Evolutionary conservation across 2,329 filamentous ascomycete genomes (phyloP).

Genomic region (Exophiala bonariae): DNA sequence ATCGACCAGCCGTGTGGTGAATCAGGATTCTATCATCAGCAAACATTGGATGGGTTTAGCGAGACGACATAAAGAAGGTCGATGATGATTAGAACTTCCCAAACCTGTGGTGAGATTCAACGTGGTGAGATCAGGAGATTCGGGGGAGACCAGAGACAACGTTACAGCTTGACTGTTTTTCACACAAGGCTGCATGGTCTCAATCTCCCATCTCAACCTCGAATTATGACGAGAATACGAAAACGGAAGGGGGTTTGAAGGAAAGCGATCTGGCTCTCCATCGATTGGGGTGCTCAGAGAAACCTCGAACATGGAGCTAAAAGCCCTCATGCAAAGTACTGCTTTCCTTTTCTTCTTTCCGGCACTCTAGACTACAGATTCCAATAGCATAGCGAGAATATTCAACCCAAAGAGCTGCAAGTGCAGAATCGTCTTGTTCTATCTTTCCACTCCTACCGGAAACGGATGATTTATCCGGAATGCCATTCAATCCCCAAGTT

Average conservation of each 20-base stretch:
- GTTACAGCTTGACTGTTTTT: constrained; percentile 1
- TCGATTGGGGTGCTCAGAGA: too few species aligned
- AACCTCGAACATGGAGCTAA: too few species aligned
- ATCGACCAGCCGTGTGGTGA: too few species aligned
- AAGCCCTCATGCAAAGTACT: too few species aligned
- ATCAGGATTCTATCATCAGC: too few species aligned
- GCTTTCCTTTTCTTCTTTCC: not conserved
- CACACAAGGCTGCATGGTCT: not conserved
- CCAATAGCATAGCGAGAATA: constrained; percentile 6
- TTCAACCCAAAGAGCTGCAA: not conserved
- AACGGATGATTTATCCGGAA: too few species aligned
- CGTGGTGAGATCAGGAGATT: too few species aligned
- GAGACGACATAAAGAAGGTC: constrained; percentile 23
- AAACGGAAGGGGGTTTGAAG: not conserved
- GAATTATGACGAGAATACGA: constrained; percentile 1
- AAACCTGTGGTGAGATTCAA: not conserved
- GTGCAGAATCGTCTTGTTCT: too few species aligned
- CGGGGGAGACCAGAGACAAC: too few species aligned
- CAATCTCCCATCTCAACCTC: not conserved
- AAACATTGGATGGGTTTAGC: constrained; percentile 17
- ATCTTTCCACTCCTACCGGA: too few species aligned
- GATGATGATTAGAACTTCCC: constrained; percentile 6
- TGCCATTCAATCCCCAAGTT: too few species aligned
- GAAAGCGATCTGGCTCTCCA: not conserved
- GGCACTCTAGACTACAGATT: constrained; percentile 8